These are phyloP conservation scores for Ilex paraguariensis DNA, from an alignment of 305 asterid species.

Conservation along the genomic window DNA sequence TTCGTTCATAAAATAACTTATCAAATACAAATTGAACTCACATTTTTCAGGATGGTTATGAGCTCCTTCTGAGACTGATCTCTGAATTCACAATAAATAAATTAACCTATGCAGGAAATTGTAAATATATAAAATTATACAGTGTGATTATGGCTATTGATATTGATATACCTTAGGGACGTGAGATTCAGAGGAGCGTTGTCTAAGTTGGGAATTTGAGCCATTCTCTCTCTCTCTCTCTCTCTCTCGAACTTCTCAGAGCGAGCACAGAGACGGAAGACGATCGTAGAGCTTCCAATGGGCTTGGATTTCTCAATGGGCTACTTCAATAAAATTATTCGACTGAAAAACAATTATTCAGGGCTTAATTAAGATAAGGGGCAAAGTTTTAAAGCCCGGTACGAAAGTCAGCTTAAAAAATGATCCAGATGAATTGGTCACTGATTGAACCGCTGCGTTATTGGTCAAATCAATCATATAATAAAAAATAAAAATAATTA, in stretches of 20 bases:
- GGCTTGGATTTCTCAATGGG: neutral
- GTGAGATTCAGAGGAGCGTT: constrained; percentile 84
- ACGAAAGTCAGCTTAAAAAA: too few species aligned
- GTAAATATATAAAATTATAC: too few species aligned
- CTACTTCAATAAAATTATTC: neutral
- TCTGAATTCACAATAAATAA: constrained; percentile 29
- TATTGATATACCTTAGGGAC: constrained; percentile 44
- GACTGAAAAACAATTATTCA: too few species aligned
- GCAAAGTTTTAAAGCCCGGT: too few species aligned
- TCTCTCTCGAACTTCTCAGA: neutral
- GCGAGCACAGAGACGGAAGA: neutral
- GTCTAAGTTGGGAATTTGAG: constrained; percentile 87
- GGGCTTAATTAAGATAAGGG: too few species aligned
- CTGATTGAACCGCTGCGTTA: too few species aligned
- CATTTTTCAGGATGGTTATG: constrained; percentile 61
- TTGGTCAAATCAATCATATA: too few species aligned
- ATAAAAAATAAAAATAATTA: too few species aligned
- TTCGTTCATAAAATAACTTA: too few species aligned
- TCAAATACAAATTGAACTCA: constrained; percentile 25
- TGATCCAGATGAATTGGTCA: too few species aligned
- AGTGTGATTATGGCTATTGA: too few species aligned
- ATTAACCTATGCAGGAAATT: too few species aligned
- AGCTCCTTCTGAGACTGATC: constrained; percentile 79
- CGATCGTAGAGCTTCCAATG: neutral
- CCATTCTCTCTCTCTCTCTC: constrained; percentile 31